Evolutionary conservation across 1,284 basidiomycete genomes (phyloP).

Genomic region (Ustilago cynodontis): DNA sequence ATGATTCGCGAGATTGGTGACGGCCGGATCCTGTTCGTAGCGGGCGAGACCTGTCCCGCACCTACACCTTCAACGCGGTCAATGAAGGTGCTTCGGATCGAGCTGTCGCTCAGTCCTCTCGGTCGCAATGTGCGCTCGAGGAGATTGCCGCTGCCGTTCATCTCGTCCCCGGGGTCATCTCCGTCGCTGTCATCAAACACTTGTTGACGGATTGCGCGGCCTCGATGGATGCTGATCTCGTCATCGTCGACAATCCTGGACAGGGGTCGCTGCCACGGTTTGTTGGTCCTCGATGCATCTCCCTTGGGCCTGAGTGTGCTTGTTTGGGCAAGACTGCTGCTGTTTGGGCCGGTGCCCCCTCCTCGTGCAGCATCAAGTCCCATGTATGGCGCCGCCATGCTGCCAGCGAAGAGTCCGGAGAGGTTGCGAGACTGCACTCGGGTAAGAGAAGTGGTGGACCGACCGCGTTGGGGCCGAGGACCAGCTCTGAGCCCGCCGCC

Average conservation of each 20-base stretch:
- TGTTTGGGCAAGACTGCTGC: slow-evolving; percentile 14
- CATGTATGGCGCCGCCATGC: slow-evolving; percentile 18
- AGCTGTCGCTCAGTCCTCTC: slow-evolving; percentile 65
- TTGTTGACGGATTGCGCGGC: slow-evolving; percentile 41
- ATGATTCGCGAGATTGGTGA: slow-evolving; percentile 60
- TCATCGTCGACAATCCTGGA: slow-evolving; percentile 63
- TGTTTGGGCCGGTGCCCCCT: neutral
- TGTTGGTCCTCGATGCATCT: slow-evolving; percentile 10
- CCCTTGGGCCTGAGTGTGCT: slow-evolving; percentile 14
- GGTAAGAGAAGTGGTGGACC: slow-evolving; percentile 43
- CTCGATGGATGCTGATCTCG: slow-evolving; percentile 59
- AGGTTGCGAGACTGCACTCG: slow-evolving; percentile 56
- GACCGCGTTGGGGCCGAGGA: slow-evolving; percentile 43
- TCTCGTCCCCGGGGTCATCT: slow-evolving; percentile 39
- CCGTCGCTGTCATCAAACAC: slow-evolving; percentile 47
- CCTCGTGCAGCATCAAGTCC: slow-evolving; percentile 13
- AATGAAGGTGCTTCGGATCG: slow-evolving; percentile 63
- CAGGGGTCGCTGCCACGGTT: slow-evolving; percentile 35
- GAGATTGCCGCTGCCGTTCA: slow-evolving; percentile 29
- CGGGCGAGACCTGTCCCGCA: slow-evolving; percentile 20
- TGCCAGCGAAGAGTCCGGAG: slow-evolving; percentile 56
- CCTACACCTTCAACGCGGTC: slow-evolving; percentile 46
- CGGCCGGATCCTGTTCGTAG: slow-evolving; percentile 24
- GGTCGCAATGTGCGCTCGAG: slow-evolving; percentile 50
- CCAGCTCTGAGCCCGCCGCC: slow-evolving; percentile 33